Conservation (phyloP, 192 early-diverging fungal species). For the Coemansia sp. region DNA sequence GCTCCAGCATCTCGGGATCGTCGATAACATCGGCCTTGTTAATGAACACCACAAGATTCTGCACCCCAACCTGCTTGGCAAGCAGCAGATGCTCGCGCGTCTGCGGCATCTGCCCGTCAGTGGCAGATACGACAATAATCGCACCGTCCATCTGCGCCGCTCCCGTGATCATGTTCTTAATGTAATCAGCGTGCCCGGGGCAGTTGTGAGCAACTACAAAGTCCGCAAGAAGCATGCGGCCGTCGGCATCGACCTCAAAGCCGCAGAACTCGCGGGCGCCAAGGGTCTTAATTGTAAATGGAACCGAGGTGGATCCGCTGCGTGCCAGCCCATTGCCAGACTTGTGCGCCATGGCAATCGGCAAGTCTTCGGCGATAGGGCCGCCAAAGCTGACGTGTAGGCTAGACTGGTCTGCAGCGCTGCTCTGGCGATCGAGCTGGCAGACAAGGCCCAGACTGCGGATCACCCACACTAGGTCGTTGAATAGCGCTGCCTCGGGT, state of each 20-base stretch:
- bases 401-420: neutral
- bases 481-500: slow-evolving; percentile 8
- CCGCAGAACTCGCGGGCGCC: slow-evolving; percentile 23
- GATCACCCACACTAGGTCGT: slow-evolving; percentile 29
- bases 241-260: slow-evolving; percentile 37
- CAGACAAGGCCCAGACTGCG: slow-evolving; percentile 41
- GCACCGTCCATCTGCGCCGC: slow-evolving; percentile 98
- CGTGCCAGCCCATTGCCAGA: neutral
- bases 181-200: slow-evolving; percentile 99
- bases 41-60: slow-evolving; percentile 92
- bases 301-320: slow-evolving; percentile 16
- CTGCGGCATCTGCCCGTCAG: slow-evolving; percentile 98
- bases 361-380: slow-evolving; percentile 10
- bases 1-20: slow-evolving; percentile 96
- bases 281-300: slow-evolving; percentile 18
- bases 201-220: slow-evolving; percentile 55
- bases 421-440: neutral
- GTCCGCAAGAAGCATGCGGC: slow-evolving; percentile 28
- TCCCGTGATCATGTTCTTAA: slow-evolving; percentile 99
- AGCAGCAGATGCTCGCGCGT: slow-evolving; percentile 97
- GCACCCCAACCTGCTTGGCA: slow-evolving; percentile 93
- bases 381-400: slow-evolving; percentile 14
- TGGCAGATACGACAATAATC: slow-evolving; percentile 97
- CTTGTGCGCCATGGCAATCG: slow-evolving; percentile 13
- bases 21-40: slow-evolving; percentile 99